phyloP scores from a whole-genome alignment of 1,284 basidiomycete genomes.

The Serendipita sp. region DNA sequence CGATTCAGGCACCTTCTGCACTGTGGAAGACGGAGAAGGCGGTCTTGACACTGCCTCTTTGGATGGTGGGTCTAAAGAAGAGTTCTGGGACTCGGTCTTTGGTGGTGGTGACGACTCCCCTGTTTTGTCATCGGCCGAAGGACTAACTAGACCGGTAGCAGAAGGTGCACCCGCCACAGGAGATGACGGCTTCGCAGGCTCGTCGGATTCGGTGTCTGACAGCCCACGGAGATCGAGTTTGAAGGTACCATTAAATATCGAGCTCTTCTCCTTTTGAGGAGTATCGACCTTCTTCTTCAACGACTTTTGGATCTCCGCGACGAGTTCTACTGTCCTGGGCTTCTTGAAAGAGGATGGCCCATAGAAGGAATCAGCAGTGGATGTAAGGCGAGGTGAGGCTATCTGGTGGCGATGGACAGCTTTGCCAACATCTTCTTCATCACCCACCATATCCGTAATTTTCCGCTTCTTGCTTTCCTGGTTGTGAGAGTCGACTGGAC shows the following conservation, averaged over 20 bases:
- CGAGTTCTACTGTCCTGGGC: constrained; percentile 3
- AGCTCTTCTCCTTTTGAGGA: background rate
- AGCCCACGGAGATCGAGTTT: background rate
- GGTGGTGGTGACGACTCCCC: no score
- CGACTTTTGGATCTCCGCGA: constrained; percentile 1
- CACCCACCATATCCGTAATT: constrained; percentile 29
- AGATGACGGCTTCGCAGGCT: no score
- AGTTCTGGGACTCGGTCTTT: no score
- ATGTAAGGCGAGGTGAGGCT: constrained; percentile 19
- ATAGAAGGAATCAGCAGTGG: constrained; percentile 19
- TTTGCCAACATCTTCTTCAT: constrained; percentile 31
- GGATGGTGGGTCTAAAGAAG: no score
- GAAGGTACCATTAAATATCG: background rate
- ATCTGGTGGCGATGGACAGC: background rate
- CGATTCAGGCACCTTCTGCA: no score
- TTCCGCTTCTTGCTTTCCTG: constrained; percentile 29
- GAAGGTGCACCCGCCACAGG: no score
- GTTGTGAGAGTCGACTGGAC: constrained; percentile 22
- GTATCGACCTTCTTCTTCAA: background rate
- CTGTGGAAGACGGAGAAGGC: no score
- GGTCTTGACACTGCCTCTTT: no score
- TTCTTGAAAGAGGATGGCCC: constrained; percentile 1
- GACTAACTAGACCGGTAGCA: no score
- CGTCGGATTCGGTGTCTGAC: no score
- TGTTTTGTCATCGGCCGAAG: no score